These are phyloP conservation scores for Phanerochaete sordida DNA, from an alignment of 768 basidiomycete genomes.

Conservation along the genomic window DNA sequence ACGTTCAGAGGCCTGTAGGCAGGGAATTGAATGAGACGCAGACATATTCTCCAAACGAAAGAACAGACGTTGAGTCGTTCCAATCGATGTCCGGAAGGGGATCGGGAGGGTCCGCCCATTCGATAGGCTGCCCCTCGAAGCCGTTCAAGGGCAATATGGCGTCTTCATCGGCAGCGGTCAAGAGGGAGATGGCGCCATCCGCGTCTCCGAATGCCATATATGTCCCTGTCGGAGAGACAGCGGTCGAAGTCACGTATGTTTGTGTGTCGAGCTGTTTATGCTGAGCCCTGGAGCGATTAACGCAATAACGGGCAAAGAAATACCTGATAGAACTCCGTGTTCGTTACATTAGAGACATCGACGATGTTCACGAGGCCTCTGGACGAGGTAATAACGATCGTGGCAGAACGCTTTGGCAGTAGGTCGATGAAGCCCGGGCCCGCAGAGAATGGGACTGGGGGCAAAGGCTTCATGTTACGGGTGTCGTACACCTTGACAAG, in stretches of 20 bases:
- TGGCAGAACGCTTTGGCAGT: slow-evolving; percentile 73
- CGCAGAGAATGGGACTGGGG: slow-evolving; percentile 83
- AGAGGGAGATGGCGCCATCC: slow-evolving; percentile 77
- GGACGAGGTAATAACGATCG: slow-evolving; percentile 69
- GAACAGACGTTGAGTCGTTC: slow-evolving; percentile 72
- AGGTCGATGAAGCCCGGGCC: slow-evolving; percentile 84
- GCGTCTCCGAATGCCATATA: slow-evolving; percentile 93
- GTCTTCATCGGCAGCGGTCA: slow-evolving; percentile 68
- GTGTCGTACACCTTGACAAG: slow-evolving; percentile 91
- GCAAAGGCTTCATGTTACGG: slow-evolving; percentile 75
- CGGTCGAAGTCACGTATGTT: slow-evolving; percentile 74
- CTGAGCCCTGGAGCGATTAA: background rate
- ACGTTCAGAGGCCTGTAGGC: slow-evolving; percentile 77
- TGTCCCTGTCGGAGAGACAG: slow-evolving; percentile 83
- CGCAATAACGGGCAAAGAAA: too few relatives aligned
- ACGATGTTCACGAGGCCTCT: slow-evolving; percentile 85
- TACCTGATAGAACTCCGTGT: slow-evolving; percentile 81
- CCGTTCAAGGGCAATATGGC: slow-evolving; percentile 76
- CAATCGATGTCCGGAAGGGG: slow-evolving; percentile 72
- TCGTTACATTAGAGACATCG: slow-evolving; percentile 70
- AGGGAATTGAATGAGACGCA: background rate
- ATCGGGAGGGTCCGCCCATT: slow-evolving; percentile 78
- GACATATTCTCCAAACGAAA: background rate
- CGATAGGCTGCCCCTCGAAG: slow-evolving; percentile 80
- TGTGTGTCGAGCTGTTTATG: slow-evolving; percentile 58